Percentiles rank a stretch among this genome's conserved stretches.
Evolutionary conservation across 345 rosid species (phyloP).

Genomic region (Citrus unshiu): DNA sequence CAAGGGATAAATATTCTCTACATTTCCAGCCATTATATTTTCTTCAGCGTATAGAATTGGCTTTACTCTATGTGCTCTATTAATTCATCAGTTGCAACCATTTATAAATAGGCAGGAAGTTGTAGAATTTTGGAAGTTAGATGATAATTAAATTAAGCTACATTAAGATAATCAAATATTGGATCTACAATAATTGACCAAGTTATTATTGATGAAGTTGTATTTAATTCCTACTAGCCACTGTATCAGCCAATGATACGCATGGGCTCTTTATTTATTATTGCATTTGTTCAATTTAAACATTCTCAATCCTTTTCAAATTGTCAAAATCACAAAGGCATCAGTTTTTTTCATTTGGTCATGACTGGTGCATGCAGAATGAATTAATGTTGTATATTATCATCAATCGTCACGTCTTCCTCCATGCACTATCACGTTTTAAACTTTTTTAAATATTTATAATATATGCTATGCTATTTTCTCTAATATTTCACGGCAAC

Average conservation of each 20-base stretch:
- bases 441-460: no score
- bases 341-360: not conserved
- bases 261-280: not conserved
- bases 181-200: not conserved
- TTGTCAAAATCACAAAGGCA: not conserved
- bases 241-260: not conserved
- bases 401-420: not conserved
- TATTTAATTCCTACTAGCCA: not conserved
- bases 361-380: not conserved
- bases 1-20: not conserved
- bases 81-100: not conserved
- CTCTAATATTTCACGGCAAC: not conserved
- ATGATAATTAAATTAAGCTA: not conserved
- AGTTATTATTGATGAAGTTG: not conserved
- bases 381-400: not conserved
- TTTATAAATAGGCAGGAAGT: not conserved
- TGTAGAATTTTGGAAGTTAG: not conserved
- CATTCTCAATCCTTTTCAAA: not conserved
- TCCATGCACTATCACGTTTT: not conserved
- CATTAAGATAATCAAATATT: not conserved
- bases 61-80: not conserved
- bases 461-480: not conserved
- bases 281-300: not conserved
- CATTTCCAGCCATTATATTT: conserved; percentile 19
- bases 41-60: not conserved